Base-by-base conservation (phyloP, 345 rosid species). In the Luvunga scandens region DNA sequence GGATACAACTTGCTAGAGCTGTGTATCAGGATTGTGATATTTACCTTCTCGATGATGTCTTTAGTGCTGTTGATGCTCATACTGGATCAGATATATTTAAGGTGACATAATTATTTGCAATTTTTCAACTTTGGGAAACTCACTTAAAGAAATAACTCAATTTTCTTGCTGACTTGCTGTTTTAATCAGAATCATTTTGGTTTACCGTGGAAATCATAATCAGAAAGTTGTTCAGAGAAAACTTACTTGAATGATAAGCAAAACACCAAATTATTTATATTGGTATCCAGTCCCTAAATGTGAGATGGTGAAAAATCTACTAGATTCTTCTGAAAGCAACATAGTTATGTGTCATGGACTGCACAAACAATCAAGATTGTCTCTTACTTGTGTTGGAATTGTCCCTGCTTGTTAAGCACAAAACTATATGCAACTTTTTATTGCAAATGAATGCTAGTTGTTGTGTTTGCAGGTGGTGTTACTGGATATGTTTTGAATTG, bases 61-160 rank as follows among this genome's bases (percentile, higher is more conserved):
- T 95, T 60, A 95, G 99, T 63, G 98, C 97, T 25, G 98, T 95
- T 65, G 99, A 95, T 89, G 98, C 99, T 65, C 98, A 95, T 82
- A 95, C 99, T 7, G 99, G 99, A 10, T 85, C 99, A 66, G 94
- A 90, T 67, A 91, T 95, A 70, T 95, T 86, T 81, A 95, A 93
- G 97, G 98, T 95, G 67, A 80, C 21, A 39, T 1, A 27, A 19
- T 42, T 78, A 22, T 59, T 36, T 74, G 33, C 59, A 62, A 62
- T 50, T 56, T 64, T 38, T 16, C 33, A 18, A 61, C 27, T 53
- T 33, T 64, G n/a, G 25, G n/a, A 34, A 45, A 72, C 25, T 38
- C 34, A 66, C 19, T 21, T 7, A 69, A 59, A 7, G 21, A 66
- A 63, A 60, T 48, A 56, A 76, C 59, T 1, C 27, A 27, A 27